Evolutionary conservation across 2,329 filamentous ascomycete genomes (phyloP), one percentile per base, ranked within the genome.

Genomic region (Penicillium sp.): DNA sequence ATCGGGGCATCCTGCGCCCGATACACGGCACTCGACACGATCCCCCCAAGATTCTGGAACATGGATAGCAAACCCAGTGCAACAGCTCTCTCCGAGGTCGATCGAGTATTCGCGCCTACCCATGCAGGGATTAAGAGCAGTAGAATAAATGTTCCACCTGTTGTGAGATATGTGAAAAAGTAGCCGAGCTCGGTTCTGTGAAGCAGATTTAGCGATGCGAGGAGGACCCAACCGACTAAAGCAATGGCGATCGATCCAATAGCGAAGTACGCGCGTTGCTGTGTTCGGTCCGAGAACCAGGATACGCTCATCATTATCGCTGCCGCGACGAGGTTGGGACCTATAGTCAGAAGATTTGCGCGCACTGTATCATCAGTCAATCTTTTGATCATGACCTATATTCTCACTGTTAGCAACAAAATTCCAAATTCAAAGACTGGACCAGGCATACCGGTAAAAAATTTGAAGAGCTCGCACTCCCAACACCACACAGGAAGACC

Each of bases 321-420:
- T 13, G 50, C 50, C 13, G 50, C 50, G 15, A 53, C 50, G 30
- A 53, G 31, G 15, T 53, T 53, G 13, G 50, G 50, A 1, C 50
- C 50, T 8, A 53, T 53, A n/a, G 50, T 53, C 9, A 53, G 50
- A 6, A 53, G 31, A 19, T 53, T 53, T 13, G 50, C 50, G 30
- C 50, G 30, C 3, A 53, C 50, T 1, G 50, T 53, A 38, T 53
- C 31, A 5, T 53, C 11, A 9, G 50, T 53, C n/a, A 53, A 17
- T 3, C 50, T 29, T 11, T 53, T 53, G 19, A 53, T 53, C 50
- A 53, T 53, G n/a, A 53, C 31, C 5, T 47, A n/a, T 21, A 13
- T 15, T 47, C 17, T 6, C 23, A 6, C 9, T 47, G n/a, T 47
- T 11, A 47, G 45, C 23, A 41, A 26, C n/a, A 47, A 47, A 47